Base-by-base conservation (phyloP, 164 flowering plant genomes). In the Vitis cinerea region DNA sequence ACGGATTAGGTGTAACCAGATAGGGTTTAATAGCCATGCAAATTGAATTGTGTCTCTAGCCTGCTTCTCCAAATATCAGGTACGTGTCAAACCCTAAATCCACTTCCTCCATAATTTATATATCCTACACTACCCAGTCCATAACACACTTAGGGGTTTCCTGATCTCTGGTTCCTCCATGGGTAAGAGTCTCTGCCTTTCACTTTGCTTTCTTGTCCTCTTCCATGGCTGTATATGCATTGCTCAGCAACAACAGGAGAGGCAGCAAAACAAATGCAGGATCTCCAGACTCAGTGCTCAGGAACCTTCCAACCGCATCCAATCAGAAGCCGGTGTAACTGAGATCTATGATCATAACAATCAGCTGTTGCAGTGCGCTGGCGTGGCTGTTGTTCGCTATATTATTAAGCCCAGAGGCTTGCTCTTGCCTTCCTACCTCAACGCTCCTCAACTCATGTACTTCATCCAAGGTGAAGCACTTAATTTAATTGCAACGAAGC, bases 281-380 rank as follows among this genome's bases (percentile, higher is more conserved):
- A 51, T 89, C 64, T 52, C 82, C 9, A 63, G 62, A 16, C 82
- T 89, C n/a, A 71, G 67, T 3, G 80, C 86, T 16, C 77, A 78
- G 8, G 78, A 83, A 16, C 91, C 91, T 23, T 64, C 59, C 10
- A 48, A 61, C 50, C 76, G 79, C 16, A 16, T 82, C 19, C 52
- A 80, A 65, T 63, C 79, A 3, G 88, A 89, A 67, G 91, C 78
- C 2, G 94, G 94, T 9, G 4, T 61, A 10, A 79, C 75, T 9
- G 91, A 89, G 81, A 37, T 69, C 13, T 87, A 85, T 86, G 80
- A 87, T 59, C 73, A 74, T 14, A 72, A 69, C 60, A 48, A 72
- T 11, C 67, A 81, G 50, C 81, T 83, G 75, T 74, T 88, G 71
- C 72, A 68, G 66, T 88, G 93, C 57, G 85, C 89, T 16, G 88